Conservation (phyloP, 768 basidiomycete species). For the Leccinum uliginosum region DNA sequence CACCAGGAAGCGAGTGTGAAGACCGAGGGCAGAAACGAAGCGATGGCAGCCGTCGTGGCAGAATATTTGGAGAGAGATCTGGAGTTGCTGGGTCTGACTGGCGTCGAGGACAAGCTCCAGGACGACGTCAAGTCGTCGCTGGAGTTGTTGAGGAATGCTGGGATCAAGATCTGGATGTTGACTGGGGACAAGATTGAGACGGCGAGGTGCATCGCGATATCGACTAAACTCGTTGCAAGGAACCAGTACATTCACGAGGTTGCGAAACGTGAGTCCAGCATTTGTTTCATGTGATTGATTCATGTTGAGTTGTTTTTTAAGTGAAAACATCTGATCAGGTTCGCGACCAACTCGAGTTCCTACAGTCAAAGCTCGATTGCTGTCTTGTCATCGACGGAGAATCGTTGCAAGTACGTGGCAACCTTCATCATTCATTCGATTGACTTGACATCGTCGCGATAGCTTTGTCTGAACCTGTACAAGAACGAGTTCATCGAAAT, state of each 20-base stretch:
- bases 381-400: slow-evolving; percentile 99
- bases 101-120: slow-evolving; percentile 98
- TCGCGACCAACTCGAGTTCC: slow-evolving; percentile 85
- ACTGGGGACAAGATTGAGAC: slow-evolving; percentile 99
- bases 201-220: slow-evolving; percentile 96
- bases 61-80: slow-evolving; percentile 83
- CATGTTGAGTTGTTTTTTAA: slow-evolving; percentile 29
- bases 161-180: slow-evolving; percentile 99
- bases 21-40: slow-evolving; percentile 77
- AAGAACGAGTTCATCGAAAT: slow-evolving; percentile 94
- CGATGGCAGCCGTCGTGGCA: slow-evolving; percentile 69
- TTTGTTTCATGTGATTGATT: neutral
- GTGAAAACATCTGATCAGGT: slow-evolving; percentile 83
- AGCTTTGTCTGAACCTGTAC: slow-evolving; percentile 91
- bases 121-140: slow-evolving; percentile 94
- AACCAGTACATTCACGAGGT: slow-evolving; percentile 98
- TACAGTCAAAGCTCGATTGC: slow-evolving; percentile 93
- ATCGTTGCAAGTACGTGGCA: slow-evolving; percentile 72
- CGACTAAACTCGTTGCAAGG: slow-evolving; percentile 90
- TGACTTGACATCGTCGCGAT: neutral
- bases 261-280: slow-evolving; percentile 62
- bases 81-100: slow-evolving; percentile 89
- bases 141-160: slow-evolving; percentile 90
- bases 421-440: neutral
- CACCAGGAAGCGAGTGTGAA: slow-evolving; percentile 78